Evolutionary conservation across 805 yeast species (phyloP).

Genomic region (Candida jianshihensis): DNA sequence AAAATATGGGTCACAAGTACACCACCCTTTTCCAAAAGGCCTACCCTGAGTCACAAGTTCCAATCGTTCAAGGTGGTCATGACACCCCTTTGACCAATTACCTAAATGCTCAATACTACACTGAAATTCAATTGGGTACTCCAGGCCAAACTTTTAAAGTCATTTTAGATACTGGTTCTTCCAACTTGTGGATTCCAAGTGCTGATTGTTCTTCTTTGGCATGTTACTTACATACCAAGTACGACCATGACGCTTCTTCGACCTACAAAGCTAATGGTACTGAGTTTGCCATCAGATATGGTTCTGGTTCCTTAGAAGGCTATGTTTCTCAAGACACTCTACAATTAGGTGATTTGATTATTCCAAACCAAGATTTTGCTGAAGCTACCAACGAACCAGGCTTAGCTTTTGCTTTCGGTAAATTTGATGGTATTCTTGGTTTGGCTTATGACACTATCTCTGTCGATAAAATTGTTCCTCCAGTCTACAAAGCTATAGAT

Average conservation of each 20-base stretch:
- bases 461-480: conserved; percentile 86
- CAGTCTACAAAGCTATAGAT: conserved; percentile 81
- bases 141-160: conserved; percentile 94
- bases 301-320: conserved; percentile 90
- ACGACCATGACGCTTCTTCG: conserved; percentile 76
- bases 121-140: conserved; percentile 86
- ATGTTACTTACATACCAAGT: conserved; percentile 89
- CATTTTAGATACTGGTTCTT: conserved; percentile 91
- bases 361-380: conserved; percentile 89
- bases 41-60: conserved; percentile 31
- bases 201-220: conserved; percentile 87
- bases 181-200: conserved; percentile 96
- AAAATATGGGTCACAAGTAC: conserved; percentile 58
- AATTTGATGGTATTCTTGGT: conserved; percentile 96
- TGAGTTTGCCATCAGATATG: conserved; percentile 80
- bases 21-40: conserved; percentile 39
- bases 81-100: conserved; percentile 88
- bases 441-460: conserved; percentile 90
- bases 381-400: conserved; percentile 98
- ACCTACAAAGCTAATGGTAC: conserved; percentile 84
- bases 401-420: conserved; percentile 95
- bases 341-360: conserved; percentile 73
- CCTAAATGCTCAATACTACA: conserved; percentile 91
- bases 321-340: conserved; percentile 83
- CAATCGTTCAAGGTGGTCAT: conserved; percentile 38